These are phyloP conservation scores for Coprinopsis marcescibilis DNA, from an alignment of 768 basidiomycete genomes.

Conservation along the genomic window DNA sequence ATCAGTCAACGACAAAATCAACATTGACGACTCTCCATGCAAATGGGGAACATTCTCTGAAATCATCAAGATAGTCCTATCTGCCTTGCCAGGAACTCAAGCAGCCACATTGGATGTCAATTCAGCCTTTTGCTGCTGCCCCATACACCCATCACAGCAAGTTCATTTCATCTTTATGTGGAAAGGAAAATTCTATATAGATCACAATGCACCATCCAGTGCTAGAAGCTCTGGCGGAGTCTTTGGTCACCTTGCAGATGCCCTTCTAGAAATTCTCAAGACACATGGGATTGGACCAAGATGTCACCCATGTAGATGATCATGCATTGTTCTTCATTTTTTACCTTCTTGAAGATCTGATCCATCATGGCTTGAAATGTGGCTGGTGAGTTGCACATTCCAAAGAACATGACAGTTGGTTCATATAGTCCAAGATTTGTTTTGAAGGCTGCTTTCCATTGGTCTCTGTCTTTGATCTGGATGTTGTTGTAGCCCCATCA, in stretches of 20 bases:
- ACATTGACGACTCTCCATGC: no score
- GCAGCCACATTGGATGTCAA: no score
- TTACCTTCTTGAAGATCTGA: conserved; percentile 5
- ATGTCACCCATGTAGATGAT: conserved; percentile 16
- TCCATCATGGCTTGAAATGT: conserved; percentile 14
- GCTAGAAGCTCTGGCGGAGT: conserved; percentile 22
- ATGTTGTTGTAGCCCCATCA: conserved; percentile 26
- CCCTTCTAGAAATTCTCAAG: conserved; percentile 19
- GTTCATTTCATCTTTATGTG: no score
- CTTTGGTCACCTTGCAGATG: conserved; percentile 27
- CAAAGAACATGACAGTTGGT: conserved; percentile 34
- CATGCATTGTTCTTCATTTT: not conserved
- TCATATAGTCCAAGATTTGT: conserved; percentile 32
- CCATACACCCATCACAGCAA: no score
- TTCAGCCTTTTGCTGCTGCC: no score
- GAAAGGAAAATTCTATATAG: conserved; percentile 21
- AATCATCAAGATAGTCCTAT: no score
- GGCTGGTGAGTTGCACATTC: conserved; percentile 26
- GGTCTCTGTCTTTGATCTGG: conserved; percentile 34
- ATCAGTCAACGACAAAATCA: no score
- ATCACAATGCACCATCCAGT: conserved; percentile 26
- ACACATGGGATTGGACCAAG: not conserved
- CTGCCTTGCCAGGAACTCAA: no score
- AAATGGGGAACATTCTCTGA: no score
- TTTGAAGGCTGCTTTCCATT: conserved; percentile 29